Conservation (phyloP, 1,139 yeast species). For the Suhomyces bokatorum region DNA sequence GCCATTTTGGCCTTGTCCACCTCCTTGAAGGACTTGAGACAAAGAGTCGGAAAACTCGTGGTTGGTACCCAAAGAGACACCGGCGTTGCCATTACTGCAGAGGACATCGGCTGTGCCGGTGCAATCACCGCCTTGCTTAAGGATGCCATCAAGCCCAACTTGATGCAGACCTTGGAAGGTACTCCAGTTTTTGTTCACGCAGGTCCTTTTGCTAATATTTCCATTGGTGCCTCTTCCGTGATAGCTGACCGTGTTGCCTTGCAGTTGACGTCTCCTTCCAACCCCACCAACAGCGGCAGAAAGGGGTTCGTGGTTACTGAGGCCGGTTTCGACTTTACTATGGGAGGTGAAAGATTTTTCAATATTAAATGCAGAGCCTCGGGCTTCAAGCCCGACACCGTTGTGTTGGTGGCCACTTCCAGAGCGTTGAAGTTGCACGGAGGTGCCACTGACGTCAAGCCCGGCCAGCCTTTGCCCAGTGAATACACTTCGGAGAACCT, state of each 20-base stretch:
- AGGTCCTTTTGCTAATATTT: constrained; percentile 97
- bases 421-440: constrained; percentile 81
- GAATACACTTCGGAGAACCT: constrained; percentile 69
- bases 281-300: constrained; percentile 43
- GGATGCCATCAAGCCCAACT: constrained; percentile 95
- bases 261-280: constrained; percentile 62
- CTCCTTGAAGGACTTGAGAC: constrained; percentile 82
- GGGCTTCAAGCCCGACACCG: constrained; percentile 69
- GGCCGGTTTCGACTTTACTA: constrained; percentile 84
- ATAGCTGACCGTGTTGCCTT: constrained; percentile 95
- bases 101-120: constrained; percentile 96
- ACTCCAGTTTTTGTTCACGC: constrained; percentile 98
- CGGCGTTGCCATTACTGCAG: constrained; percentile 93
- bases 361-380: constrained; percentile 79
- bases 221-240: constrained; percentile 94
- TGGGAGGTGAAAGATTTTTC: constrained; percentile 87
- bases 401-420: constrained; percentile 76
- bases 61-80: constrained; percentile 76
- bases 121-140: constrained; percentile 93
- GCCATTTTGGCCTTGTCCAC: constrained; percentile 91
- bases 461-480: constrained; percentile 71
- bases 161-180: constrained; percentile 98
- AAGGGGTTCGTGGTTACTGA: constrained; percentile 77
- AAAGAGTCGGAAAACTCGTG: constrained; percentile 87
- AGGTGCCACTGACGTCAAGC: constrained; percentile 82